Conservation (phyloP, 371 early-diverging fungal genomes). For the Funneliformis caledonium region DNA sequence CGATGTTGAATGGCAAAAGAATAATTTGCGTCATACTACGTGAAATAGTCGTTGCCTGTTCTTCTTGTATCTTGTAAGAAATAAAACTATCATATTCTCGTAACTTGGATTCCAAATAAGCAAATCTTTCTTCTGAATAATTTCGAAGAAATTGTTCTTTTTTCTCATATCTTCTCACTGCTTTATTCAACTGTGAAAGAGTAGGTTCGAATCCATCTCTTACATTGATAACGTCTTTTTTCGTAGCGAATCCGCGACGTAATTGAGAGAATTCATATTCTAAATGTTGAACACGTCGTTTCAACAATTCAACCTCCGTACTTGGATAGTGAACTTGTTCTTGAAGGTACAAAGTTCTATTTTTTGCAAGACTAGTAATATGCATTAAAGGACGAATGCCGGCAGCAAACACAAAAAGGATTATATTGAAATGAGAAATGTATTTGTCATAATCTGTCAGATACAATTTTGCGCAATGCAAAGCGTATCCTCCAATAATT, state of each 20-base stretch:
- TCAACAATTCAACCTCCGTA: constrained; percentile 54
- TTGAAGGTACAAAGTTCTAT: constrained; percentile 61
- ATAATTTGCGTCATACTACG: constrained; percentile 41
- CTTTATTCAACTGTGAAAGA: constrained; percentile 55
- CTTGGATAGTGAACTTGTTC: constrained; percentile 59
- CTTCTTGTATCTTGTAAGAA: constrained; percentile 57
- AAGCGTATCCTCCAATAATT: constrained; percentile 60
- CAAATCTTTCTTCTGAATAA: constrained; percentile 62
- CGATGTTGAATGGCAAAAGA: constrained; percentile 49
- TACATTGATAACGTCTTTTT: constrained; percentile 65
- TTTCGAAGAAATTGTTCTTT: constrained; percentile 53
- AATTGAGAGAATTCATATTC: constrained; percentile 61
- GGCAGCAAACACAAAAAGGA: constrained; percentile 66
- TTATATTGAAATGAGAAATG: constrained; percentile 64
- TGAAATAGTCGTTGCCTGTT: constrained; percentile 48
- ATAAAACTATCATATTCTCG: constrained; percentile 58
- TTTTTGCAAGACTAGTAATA: constrained; percentile 56
- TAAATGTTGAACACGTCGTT: constrained; percentile 53
- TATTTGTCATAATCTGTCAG: constrained; percentile 62
- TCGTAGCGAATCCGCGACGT: constrained; percentile 66
- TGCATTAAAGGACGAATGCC: constrained; percentile 63
- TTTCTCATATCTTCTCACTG: constrained; percentile 59
- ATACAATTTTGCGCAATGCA: constrained; percentile 59
- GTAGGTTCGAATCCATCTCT: constrained; percentile 53
- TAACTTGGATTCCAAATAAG: constrained; percentile 54